Evolutionary conservation across 371 early-diverging fungal genomes (phyloP), one percentile per base, ranked within the genome.

Genomic region (Mortierella sp.): DNA sequence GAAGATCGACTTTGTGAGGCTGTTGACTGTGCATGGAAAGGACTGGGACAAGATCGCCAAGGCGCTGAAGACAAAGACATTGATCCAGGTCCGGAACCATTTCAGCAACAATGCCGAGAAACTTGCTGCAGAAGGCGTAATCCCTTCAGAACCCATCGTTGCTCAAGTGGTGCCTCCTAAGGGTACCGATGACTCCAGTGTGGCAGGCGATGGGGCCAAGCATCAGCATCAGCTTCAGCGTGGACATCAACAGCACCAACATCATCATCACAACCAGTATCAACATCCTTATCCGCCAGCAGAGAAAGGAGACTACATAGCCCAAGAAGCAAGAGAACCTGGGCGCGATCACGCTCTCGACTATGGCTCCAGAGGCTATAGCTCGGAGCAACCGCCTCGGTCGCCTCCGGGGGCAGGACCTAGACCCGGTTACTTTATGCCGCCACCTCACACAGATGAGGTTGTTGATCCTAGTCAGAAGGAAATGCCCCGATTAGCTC

Each of bases 31-130:
- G 9, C 83, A 87, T 64, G 96, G 96, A 4, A 80, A 84, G 55
- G 87, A 94, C 70, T 96, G 94, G 93, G 92, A 90, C 6, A 81
- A 80, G 32, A 82, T 96, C 26, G 87, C 96, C 0, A 85, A 80
- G 53, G 83, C 82, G 1, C 83, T 96, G 69, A 89, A 89, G 32
- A 79, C 90, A 3, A 96, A 96, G 72, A 93, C 95, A 0, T 85
- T 84, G 6, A 89, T 89, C 19, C 97, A 96, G 79, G 93, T 90
- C 14, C 91, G 95, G 17, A 95, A 94, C 61, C 92, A 91, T 61
- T 96, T 89, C 63, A 79, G 82, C 9, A 90, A 89, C 56, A 89
- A 92, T 64, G 86, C 87, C 17, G 92, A 92, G 48, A 90, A 89
- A 49, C 79, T 91, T 47, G 82, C 80, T 0, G 59, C 90, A 39